phyloP scores from a whole-genome alignment of 2,329 filamentous ascomycete species.

The Albifimbria verrucaria region DNA sequence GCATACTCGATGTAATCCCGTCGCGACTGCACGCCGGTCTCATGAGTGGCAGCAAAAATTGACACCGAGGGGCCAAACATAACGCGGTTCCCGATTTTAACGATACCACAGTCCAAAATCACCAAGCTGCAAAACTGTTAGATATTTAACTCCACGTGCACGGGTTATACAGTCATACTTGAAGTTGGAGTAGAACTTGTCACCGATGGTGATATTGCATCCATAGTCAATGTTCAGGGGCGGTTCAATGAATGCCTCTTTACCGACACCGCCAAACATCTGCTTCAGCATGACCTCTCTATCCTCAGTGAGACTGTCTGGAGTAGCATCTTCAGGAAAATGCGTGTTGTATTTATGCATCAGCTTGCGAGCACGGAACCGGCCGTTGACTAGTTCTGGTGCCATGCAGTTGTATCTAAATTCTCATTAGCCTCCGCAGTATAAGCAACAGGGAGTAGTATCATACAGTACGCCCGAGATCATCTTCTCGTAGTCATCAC shows the following conservation, averaged over 20 bases:
- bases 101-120: conserved; percentile 65
- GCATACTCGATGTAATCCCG: conserved; percentile 38
- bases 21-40: conserved; percentile 51
- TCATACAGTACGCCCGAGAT: conserved; percentile 57
- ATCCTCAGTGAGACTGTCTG: conserved; percentile 33
- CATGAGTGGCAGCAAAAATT: conserved; percentile 66
- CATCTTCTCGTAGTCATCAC: conserved; percentile 61
- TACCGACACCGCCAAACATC: conserved; percentile 47
- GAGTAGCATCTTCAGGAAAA: conserved; percentile 45
- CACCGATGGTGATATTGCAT: conserved; percentile 58
- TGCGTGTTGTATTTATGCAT: conserved; percentile 57
- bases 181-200: conserved; percentile 50
- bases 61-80: conserved; percentile 66
- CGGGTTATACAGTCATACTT: conserved; percentile 5
- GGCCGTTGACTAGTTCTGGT: conserved; percentile 45
- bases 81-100: conserved; percentile 63
- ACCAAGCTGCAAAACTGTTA: conserved; percentile 32
- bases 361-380: conserved; percentile 52
- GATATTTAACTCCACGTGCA: background rate
- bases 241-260: conserved; percentile 55
- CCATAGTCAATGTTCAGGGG: conserved; percentile 63
- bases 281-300: conserved; percentile 44
- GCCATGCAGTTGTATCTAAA: conserved; percentile 47
- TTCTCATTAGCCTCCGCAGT: background rate
- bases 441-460: background rate